phyloP scores from a whole-genome alignment of 2,329 filamentous ascomycete species.

The Clonostachys chloroleuca region DNA sequence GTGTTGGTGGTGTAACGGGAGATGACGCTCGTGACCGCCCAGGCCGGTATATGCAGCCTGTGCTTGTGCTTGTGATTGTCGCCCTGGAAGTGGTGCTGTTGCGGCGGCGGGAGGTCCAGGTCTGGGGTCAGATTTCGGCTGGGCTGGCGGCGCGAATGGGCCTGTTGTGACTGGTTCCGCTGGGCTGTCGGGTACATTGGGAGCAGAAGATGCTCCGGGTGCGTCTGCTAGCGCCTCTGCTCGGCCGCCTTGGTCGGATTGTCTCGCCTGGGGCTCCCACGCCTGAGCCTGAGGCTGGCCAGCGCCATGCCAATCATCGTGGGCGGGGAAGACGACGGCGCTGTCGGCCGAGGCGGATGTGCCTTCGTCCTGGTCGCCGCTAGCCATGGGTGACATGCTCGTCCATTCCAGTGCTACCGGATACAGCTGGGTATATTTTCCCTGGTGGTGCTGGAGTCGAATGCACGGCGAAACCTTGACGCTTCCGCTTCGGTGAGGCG shows the following conservation, averaged over 20 bases:
- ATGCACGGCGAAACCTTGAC: no score
- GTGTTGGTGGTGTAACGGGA: no score
- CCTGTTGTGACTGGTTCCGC: no score
- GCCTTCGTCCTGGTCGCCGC: not conserved
- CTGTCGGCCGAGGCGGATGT: not conserved
- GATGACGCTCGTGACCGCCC: constrained; percentile 5
- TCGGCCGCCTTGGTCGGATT: no score
- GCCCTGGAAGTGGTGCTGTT: constrained; percentile 1
- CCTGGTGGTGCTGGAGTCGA: no score
- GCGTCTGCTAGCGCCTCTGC: no score
- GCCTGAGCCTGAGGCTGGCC: not conserved
- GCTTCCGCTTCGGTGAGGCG: no score
- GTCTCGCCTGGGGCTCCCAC: no score
- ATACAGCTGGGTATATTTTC: not conserved
- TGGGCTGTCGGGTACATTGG: no score
- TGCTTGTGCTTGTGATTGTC: not conserved
- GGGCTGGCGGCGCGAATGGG: no score
- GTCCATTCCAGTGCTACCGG: not conserved
- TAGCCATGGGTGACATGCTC: not conserved
- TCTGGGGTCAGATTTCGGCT: no score
- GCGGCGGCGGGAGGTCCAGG: not conserved
- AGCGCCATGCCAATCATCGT: not conserved
- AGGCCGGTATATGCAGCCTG: not conserved
- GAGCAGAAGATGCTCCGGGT: no score
- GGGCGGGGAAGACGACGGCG: not conserved